Evolutionary conservation across 352 stramenopile species (phyloP).

Genomic region (Pythium dissotocum): DNA sequence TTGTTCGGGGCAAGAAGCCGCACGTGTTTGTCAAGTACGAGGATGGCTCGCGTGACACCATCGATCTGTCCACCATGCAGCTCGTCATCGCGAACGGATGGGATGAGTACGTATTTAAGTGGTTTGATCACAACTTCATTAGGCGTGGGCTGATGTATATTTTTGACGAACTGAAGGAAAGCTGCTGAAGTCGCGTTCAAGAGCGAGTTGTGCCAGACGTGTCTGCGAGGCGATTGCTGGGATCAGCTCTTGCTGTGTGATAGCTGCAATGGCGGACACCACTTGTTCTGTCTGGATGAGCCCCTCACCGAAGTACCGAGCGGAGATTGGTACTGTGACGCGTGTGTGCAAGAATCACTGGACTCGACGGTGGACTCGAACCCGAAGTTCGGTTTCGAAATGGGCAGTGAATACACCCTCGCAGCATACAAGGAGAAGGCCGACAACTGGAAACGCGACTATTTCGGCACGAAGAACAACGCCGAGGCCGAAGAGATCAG

Average conservation of each 20-base stretch:
- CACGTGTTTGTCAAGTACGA: conserved; percentile 71
- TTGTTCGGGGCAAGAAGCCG: conserved; percentile 80
- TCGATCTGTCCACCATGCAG: conserved; percentile 71
- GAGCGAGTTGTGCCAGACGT: conserved; percentile 84
- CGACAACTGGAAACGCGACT: conserved; percentile 76
- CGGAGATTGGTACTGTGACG: conserved; percentile 81
- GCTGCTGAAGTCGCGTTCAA: conserved; percentile 74
- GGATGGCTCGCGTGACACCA: conserved; percentile 50
- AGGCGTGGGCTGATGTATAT: neutral
- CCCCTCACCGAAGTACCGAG: conserved; percentile 55
- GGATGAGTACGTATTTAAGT: conserved; percentile 39
- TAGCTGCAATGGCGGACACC: conserved; percentile 78
- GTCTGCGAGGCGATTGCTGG: conserved; percentile 78
- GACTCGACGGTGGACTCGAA: conserved; percentile 41
- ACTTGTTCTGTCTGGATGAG: conserved; percentile 76
- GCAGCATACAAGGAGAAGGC: conserved; percentile 83
- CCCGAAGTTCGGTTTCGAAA: conserved; percentile 84
- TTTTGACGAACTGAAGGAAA: conserved; percentile 25
- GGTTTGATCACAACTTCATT: neutral
- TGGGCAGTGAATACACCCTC: conserved; percentile 79
- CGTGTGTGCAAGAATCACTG: conserved; percentile 64
- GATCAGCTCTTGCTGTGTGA: conserved; percentile 82
- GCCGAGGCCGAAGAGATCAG: conserved; percentile 44
- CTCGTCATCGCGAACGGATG: conserved; percentile 84
- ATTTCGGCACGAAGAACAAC: conserved; percentile 59